Conservation (phyloP, 2,329 filamentous ascomycete genomes). For the Colletotrichum graminicola region DNA sequence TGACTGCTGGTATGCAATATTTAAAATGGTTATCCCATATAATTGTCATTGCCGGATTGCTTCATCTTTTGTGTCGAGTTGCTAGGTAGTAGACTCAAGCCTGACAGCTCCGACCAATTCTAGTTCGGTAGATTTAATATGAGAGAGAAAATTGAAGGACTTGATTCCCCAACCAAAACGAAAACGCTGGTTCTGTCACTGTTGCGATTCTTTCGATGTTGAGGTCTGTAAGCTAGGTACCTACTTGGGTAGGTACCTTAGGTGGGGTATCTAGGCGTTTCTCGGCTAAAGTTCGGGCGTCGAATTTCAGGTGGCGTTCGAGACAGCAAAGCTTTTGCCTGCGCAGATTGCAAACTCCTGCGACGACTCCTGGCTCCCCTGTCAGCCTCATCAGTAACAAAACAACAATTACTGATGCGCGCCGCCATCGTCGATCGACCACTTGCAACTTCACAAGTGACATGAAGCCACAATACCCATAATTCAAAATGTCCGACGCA, state of each 20-base stretch:
- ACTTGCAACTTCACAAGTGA: constrained; percentile 41
- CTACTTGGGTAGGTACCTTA: too few relatives aligned
- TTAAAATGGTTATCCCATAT: background rate
- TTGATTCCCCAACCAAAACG: too few relatives aligned
- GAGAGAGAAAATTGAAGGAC: background rate
- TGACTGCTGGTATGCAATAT: background rate
- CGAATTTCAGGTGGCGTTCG: constrained; percentile 51
- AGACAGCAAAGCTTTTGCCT: constrained; percentile 47
- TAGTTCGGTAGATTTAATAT: too few relatives aligned
- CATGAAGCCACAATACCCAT: constrained; percentile 54
- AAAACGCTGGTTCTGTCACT: too few relatives aligned
- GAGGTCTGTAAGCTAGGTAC: background rate
- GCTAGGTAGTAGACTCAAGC: background rate
- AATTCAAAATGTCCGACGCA: constrained; percentile 75
- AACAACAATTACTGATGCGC: constrained; percentile 45
- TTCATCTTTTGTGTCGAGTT: too few relatives aligned
- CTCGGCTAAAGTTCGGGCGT: constrained; percentile 52
- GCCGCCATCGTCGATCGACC: constrained; percentile 40
- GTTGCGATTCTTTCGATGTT: constrained; percentile 5
- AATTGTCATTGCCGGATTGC: too few relatives aligned
- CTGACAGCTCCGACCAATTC: background rate
- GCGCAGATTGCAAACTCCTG: constrained; percentile 44
- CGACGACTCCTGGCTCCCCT: constrained; percentile 36
- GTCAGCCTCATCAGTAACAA: constrained; percentile 45
- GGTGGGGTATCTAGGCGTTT: constrained; percentile 7